Evolutionary conservation across 2,329 filamentous ascomycete species (phyloP), one percentile per base, ranked within the genome.

Genomic region (Sclerotinia sclerotiorum): DNA sequence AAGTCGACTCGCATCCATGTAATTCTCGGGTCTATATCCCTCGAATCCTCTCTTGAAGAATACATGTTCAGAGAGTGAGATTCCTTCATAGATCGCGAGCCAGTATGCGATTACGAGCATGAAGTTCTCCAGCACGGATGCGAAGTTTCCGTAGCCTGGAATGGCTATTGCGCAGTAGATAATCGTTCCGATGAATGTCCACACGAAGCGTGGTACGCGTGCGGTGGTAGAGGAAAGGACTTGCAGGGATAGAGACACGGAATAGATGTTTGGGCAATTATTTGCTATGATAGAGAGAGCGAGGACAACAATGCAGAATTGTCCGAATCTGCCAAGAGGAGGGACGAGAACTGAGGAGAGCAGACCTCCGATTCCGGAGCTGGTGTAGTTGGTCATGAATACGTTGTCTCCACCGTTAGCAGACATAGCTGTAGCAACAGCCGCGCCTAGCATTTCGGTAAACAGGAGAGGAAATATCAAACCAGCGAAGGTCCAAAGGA

Each of bases 221-320:
- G 87, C 84, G 1, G 87, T 85, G 76, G 81, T 83, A 55, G 83
- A 83, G 13, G 83, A 83, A 51, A 92, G 79, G 19, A 91, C 85
- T 76, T 92, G 89, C 49, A 91, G 82, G 17, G 87, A 88, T 51
- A 93, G 82, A 7, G 85, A 84, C 60, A 88, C 85, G 24, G 88
- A 91, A 82, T 93, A 93, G 77, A 90, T 87, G 77, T 90, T 90
- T 7, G 88, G 88, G 76, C 86, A 89, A 79, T 91, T 91, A 80
- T 89, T 90, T 69, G 87, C 88, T 70, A 91, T 83, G 76, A 89
- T 90, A 65, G 85, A 87, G 19, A 91, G 82, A 2, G 87, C 87
- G 11, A 91, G 83, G 58, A 91, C 81, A 65, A 90, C 83, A 35
- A 90, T 79, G 77, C 90, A 92, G 82, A 92, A 91, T 76, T 90